A percentile compares a stretch with the other conserved stretches of the same genome.
phyloP scores from a whole-genome alignment of 1,139 yeast genomes.

The Saccharomyces uvarum region DNA sequence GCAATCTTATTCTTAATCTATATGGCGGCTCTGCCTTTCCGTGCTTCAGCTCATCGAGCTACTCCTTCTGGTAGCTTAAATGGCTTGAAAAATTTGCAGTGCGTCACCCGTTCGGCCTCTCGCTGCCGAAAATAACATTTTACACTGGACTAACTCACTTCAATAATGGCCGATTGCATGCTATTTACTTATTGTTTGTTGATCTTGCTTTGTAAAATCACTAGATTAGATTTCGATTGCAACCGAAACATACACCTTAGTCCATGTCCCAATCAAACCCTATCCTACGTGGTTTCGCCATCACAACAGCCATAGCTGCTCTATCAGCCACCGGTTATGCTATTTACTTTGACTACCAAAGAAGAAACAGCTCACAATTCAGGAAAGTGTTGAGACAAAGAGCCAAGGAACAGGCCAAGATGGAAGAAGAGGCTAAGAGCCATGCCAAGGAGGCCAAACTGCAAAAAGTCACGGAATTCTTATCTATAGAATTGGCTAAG shows the following conservation, averaged over 20 bases:
- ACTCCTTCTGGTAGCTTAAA: background rate
- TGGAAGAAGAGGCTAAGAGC: constrained; percentile 49
- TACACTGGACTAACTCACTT: background rate
- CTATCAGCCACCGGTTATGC: constrained; percentile 65
- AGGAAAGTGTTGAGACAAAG: constrained; percentile 65
- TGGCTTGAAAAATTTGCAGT: background rate
- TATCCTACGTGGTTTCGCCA: constrained; percentile 28
- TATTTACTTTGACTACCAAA: constrained; percentile 80
- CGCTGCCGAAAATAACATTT: background rate
- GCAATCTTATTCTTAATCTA: background rate
- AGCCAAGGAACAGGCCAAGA: constrained; percentile 51
- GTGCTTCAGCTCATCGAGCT: background rate
- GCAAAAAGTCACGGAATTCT: constrained; percentile 51
- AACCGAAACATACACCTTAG: background rate
- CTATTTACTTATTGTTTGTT: background rate
- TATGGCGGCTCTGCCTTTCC: background rate
- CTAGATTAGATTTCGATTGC: background rate
- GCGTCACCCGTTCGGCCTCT: background rate
- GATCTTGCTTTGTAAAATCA: background rate
- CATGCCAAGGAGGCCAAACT: constrained; percentile 55
- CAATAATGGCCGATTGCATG: background rate
- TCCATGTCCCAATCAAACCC: constrained; percentile 19
- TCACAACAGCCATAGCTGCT: constrained; percentile 49
- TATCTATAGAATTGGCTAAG: constrained; percentile 53
- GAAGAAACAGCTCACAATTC: constrained; percentile 77